A percentile compares a stretch with the other conserved stretches of the same genome.
Evolutionary conservation across 1,139 yeast species (phyloP).

Genomic region (Blastobotrys malaysiensis): DNA sequence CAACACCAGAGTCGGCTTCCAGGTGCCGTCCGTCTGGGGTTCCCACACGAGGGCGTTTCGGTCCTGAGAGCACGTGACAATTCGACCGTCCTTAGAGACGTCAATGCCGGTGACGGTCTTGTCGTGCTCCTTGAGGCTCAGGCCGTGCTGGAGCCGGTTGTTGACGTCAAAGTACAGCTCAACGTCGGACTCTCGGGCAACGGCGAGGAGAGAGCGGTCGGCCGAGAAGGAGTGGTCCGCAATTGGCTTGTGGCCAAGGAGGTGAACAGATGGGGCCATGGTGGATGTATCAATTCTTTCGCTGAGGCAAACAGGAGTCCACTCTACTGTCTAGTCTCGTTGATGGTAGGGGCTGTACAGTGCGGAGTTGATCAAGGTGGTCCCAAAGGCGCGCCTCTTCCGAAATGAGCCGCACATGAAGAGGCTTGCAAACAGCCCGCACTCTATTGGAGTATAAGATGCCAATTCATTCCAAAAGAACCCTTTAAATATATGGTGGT

Average conservation of each 20-base stretch:
- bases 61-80: conserved; percentile 96
- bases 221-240: conserved; percentile 85
- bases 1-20: conserved; percentile 87
- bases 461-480: too few relatives aligned
- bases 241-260: conserved; percentile 78
- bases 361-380: neutral
- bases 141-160: conserved; percentile 42
- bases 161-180: conserved; percentile 61
- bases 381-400: neutral
- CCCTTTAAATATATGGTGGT: too few relatives aligned
- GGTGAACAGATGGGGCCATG: conserved; percentile 29
- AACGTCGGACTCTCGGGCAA: conserved; percentile 72
- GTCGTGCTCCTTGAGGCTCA: conserved; percentile 78
- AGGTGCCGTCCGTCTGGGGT: conserved; percentile 51
- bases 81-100: conserved; percentile 80
- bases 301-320: conserved; percentile 25
- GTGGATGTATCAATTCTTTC: neutral
- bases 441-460: too few relatives aligned
- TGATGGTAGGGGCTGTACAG: neutral
- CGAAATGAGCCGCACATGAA: conserved; percentile 5
- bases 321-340: conserved; percentile 25
- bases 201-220: conserved; percentile 65
- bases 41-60: conserved; percentile 98
- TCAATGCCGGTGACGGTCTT: conserved; percentile 94
- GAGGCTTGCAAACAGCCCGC: too few relatives aligned